These are phyloP conservation scores for Leucocoprinus sp. DNA, from an alignment of 768 basidiomycete species.

Conservation along the genomic window DNA sequence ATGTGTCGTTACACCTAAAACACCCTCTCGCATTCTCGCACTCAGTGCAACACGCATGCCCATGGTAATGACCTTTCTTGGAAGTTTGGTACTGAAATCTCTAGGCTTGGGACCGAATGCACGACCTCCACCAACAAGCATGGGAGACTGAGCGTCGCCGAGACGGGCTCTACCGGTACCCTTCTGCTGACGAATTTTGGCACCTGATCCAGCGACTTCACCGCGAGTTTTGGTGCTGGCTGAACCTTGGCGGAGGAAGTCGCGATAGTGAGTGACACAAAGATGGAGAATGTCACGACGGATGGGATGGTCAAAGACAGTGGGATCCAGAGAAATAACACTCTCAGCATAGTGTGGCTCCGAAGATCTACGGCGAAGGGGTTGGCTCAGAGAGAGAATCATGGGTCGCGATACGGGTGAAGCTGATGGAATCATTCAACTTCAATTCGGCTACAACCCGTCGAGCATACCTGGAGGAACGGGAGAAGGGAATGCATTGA, in stretches of 20 bases:
- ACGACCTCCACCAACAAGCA: conserved; percentile 85
- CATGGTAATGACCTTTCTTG: conserved; percentile 89
- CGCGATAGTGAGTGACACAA: conserved; percentile 82
- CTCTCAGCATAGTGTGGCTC: conserved; percentile 32
- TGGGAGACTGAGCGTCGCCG: conserved; percentile 81
- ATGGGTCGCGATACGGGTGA: conserved; percentile 37
- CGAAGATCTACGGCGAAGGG: conserved; percentile 37
- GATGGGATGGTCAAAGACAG: conserved; percentile 84
- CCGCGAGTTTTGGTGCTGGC: conserved; percentile 87
- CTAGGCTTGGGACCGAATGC: conserved; percentile 89
- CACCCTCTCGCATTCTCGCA: conserved; percentile 66
- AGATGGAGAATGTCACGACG: conserved; percentile 90
- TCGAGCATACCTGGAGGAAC: conserved; percentile 3
- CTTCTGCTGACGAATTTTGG: conserved; percentile 88
- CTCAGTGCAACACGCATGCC: conserved; percentile 89
- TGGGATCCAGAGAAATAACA: conserved; percentile 61
- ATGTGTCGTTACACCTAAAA: conserved; percentile 67
- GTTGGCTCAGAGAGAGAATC: conserved; percentile 53
- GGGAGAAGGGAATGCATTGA: background rate
- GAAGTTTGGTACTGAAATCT: conserved; percentile 86
- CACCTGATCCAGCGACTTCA: conserved; percentile 83
- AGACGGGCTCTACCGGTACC: conserved; percentile 85
- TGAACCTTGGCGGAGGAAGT: conserved; percentile 85
- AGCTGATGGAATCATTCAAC: conserved; percentile 16
- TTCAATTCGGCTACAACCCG: background rate